Percentiles rank a stretch among this genome's conserved stretches.
phyloP scores from a whole-genome alignment of 2,329 filamentous ascomycete genomes.

The Botrytis pseudocinerea region DNA sequence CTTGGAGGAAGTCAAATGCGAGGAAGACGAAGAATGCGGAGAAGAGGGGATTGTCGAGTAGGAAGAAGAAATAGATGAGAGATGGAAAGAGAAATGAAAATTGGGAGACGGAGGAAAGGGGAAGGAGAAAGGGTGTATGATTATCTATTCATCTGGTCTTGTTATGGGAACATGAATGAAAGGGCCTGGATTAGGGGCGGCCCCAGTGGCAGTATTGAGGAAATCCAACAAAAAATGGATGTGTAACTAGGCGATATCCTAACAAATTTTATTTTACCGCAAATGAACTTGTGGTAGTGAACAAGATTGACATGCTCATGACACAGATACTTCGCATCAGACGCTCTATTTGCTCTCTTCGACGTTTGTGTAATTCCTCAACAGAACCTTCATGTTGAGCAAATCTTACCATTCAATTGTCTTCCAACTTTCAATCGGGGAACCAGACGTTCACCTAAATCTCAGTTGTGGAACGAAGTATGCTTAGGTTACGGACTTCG shows the following conservation, averaged over 20 bases:
- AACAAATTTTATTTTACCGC: background rate
- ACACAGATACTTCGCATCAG: background rate
- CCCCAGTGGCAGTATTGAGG: background rate
- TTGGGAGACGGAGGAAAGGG: background rate
- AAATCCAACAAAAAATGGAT: background rate
- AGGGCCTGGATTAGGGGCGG: background rate
- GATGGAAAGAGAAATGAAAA: background rate
- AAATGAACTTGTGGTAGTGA: background rate
- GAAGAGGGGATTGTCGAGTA: conserved; percentile 52
- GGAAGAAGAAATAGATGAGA: conserved; percentile 39
- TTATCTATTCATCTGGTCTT: conserved; percentile 5
- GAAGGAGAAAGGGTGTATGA: background rate
- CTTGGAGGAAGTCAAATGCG: conserved; percentile 61
- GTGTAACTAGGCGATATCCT: conserved; percentile 1
- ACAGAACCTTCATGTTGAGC: background rate
- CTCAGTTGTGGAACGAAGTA: background rate
- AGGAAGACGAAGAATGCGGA: conserved; percentile 53
- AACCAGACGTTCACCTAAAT: background rate
- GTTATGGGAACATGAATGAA: background rate
- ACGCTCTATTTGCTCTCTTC: background rate
- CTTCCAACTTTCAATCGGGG: too few species aligned
- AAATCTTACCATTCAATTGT: too few species aligned
- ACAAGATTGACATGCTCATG: background rate
- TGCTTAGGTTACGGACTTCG: too few species aligned
- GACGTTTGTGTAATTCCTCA: background rate